A percentile compares a stretch with the other conserved stretches of the same genome.
phyloP scores from a whole-genome alignment of 2,329 filamentous ascomycete species.

The Scedosporium apiospermum region DNA sequence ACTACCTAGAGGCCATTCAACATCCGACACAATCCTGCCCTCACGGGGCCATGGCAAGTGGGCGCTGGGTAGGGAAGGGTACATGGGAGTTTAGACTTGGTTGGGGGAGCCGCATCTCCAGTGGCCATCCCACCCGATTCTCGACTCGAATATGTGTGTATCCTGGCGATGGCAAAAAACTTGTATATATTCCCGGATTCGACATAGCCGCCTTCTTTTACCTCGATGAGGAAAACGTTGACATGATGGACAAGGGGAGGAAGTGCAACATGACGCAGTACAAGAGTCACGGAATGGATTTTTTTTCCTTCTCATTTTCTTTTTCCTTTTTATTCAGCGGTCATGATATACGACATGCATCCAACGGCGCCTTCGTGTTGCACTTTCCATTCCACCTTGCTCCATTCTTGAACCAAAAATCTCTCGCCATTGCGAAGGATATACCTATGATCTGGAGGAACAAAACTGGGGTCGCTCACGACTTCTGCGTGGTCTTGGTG shows the following conservation, averaged over 20 bases:
- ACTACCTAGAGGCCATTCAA: background rate
- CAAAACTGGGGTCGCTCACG: background rate
- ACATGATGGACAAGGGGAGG: background rate
- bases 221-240: background rate
- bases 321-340: background rate
- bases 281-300: background rate
- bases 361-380: background rate
- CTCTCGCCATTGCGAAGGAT: background rate
- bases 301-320: background rate
- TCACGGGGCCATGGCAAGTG: background rate
- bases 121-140: background rate
- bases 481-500: background rate
- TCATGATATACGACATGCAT: background rate
- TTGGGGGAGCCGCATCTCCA: background rate
- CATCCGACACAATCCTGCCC: background rate
- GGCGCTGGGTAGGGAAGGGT: background rate
- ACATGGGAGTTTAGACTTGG: background rate
- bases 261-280: background rate
- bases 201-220: background rate
- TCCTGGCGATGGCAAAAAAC: background rate
- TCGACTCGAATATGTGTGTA: background rate
- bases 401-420: background rate
- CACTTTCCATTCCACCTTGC: background rate
- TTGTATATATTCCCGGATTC: slow-evolving; percentile 1
- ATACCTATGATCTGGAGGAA: background rate